These are phyloP conservation scores for Xerocomellus amylosporus DNA, from an alignment of 768 basidiomycete species.

Conservation along the genomic window DNA sequence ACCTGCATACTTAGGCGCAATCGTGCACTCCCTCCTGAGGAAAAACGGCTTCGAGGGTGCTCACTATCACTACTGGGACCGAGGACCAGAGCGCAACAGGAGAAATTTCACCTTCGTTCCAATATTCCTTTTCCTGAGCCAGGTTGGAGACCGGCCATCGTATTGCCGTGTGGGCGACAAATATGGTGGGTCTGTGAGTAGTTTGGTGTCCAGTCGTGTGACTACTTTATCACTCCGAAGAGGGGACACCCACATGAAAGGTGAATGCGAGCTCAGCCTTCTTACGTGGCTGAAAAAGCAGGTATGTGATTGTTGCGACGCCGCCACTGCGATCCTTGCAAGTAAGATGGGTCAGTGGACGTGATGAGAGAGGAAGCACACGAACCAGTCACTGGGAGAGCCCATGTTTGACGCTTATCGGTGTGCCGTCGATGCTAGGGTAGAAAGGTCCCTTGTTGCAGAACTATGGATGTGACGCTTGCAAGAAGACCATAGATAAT, in stretches of 20 bases:
- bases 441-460: conserved; percentile 22
- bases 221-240: conserved; percentile 21
- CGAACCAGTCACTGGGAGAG: conserved; percentile 18
- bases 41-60: too few species aligned
- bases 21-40: too few species aligned
- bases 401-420: conserved; percentile 7
- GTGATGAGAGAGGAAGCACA: conserved; percentile 36
- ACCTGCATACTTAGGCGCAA: too few species aligned
- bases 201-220: too few species aligned
- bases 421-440: conserved; percentile 17
- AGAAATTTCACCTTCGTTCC: not conserved
- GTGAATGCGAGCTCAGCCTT: conserved; percentile 37
- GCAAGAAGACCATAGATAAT: conserved; percentile 25
- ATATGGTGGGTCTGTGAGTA: not conserved
- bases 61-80: too few species aligned
- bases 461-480: conserved; percentile 13
- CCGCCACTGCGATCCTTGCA: conserved; percentile 39
- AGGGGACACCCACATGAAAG: conserved; percentile 34
- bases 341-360: conserved; percentile 48
- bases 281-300: conserved; percentile 39
- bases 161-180: conserved; percentile 22
- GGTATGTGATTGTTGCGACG: conserved; percentile 28
- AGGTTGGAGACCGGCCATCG: not conserved
- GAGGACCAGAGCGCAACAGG: too few species aligned
- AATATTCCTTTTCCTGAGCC: not conserved